Evolutionary conservation across 441 rosid species (phyloP).

Genomic region (Erysimum cheiri): DNA sequence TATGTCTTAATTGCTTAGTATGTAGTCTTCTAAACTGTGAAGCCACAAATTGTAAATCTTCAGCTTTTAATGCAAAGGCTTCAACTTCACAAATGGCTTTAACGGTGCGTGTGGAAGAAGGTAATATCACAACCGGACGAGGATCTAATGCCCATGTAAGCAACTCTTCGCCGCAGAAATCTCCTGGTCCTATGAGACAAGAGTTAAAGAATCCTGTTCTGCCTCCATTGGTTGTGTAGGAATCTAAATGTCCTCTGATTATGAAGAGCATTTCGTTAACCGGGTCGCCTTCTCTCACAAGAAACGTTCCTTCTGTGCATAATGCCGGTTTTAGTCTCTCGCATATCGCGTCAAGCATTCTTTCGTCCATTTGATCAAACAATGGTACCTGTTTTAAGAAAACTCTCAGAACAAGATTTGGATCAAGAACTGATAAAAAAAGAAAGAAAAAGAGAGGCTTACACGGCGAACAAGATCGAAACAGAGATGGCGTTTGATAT

Average conservation of each 20-base stretch:
- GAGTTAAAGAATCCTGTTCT: slow-evolving; percentile 73
- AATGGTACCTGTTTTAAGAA: slow-evolving; percentile 58
- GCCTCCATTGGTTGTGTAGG: slow-evolving; percentile 78
- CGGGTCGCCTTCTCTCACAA: slow-evolving; percentile 75
- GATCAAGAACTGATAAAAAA: neutral
- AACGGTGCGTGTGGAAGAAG: slow-evolving; percentile 68
- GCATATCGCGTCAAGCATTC: slow-evolving; percentile 72
- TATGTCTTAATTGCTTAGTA: slow-evolving; percentile 69
- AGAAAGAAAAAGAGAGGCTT: slow-evolving; percentile 37
- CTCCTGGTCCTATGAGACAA: slow-evolving; percentile 67
- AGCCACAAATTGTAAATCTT: slow-evolving; percentile 71
- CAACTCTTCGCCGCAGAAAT: slow-evolving; percentile 73
- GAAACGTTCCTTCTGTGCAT: slow-evolving; percentile 62
- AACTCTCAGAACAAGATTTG: neutral
- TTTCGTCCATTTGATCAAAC: slow-evolving; percentile 77
- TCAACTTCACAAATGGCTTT: slow-evolving; percentile 72
- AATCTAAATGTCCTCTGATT: slow-evolving; percentile 70
- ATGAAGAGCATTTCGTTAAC: slow-evolving; percentile 74
- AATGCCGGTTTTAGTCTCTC: slow-evolving; percentile 68
- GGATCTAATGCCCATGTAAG: slow-evolving; percentile 80
- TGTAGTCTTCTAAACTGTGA: slow-evolving; percentile 68
- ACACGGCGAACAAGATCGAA: slow-evolving; percentile 86
- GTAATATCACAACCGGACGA: slow-evolving; percentile 63
- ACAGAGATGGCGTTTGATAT: slow-evolving; percentile 90
- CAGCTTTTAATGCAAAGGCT: slow-evolving; percentile 68